Evolutionary conservation across 495 filamentous ascomycete genomes (phyloP), one percentile per base, ranked within the genome.

Genomic region (Halenospora varia): DNA sequence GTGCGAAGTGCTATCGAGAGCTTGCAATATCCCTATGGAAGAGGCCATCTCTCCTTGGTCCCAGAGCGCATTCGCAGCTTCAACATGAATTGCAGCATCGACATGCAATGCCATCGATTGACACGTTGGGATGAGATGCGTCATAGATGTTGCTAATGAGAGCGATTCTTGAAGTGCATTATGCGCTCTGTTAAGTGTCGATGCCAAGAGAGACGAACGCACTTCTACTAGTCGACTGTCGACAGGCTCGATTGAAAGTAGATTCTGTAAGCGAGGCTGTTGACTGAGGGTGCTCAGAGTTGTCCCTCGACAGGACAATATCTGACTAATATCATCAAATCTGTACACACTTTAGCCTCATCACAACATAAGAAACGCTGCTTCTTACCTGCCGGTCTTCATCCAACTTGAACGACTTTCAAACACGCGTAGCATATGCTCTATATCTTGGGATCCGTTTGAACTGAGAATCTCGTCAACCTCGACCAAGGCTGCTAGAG

Each of bases 21-120:
- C 78, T 62, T 92, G 84, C 24, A 97, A 83, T 79, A 97, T 92
- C 41, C 83, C 77, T 48, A 99, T 96, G 0, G 95, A 96, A 2
- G 92, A 81, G n/a, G 85, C 81, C 78, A 89, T 88, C 68, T 97
- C 93, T 15, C 90, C 93, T 66, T 96, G 88, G 53, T 93, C 91
- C 94, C 94, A 99, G 13, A 99, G 74, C 41, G 96, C 90, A 61
- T 89, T 88, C 9, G 94, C 91, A 19, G 86, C 80, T 68, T 97
- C 94, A 45, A 89, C 79, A 57, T 82, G 81, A 22, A 88, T 82
- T 35, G 84, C 85, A 3, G 83, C 88, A 58, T 87, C 85, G 48
- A 96, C 82, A 59, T 84, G 79, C n/a, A 96, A 72, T 0, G 88
- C 89, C 49, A 88, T 68, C 0, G 79, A 72, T 60, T 79, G 77